Base-by-base conservation (phyloP, 2,329 filamentous ascomycete species). In the Fusarium pseudonygamai region DNA sequence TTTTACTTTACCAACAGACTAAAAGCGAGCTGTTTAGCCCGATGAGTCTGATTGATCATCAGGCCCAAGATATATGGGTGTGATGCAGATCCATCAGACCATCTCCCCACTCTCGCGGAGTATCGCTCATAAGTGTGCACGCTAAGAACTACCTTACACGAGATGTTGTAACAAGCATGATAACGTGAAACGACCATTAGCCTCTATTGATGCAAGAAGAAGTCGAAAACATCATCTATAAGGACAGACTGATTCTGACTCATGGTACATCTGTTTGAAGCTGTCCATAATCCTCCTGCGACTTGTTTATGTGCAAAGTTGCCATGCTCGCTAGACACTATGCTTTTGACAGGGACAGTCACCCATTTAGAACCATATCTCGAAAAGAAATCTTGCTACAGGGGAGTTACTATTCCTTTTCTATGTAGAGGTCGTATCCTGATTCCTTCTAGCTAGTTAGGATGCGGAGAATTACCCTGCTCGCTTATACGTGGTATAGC, bases 21-120 rank as follows among this genome's bases (percentile, higher is more conserved):
- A 22, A 30, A 13, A 58, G 6, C 49, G 1, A 43, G 20, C 9
- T 4, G 11, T 58, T 36, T 49, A 58, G 30, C 55, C 40, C 28
- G 24, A n/a, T 4, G 24, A 58, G 11, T 28, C 3, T 58, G 15
- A 28, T 42, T 30, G 46, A 53, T 28, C 36, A 22, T 20, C 16
- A 26, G 8, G 10, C 15, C 13, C 13, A 34, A n/a, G 36, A 58
- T 49, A 46, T 26, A 58, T 58, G 32, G 30, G 40, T 12, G 57
- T 34, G 15, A 15, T 20, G 57, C n/a, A 55, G 57, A 55, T 60
- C 55, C n/a, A 34, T 58, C 30, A 49, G n/a, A n/a, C 46, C 57
- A 40, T 34, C 28, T 30, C 57, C 46, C 39, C 57, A 32, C 55
- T 58, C n/a, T 60, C 57, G 57, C 34, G 57, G 57, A 60, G 18